A percentile compares a stretch with the other conserved stretches of the same genome.
These are phyloP conservation scores for Avicennia marina DNA, from an alignment of 257 asterid species.

Conservation along the genomic window DNA sequence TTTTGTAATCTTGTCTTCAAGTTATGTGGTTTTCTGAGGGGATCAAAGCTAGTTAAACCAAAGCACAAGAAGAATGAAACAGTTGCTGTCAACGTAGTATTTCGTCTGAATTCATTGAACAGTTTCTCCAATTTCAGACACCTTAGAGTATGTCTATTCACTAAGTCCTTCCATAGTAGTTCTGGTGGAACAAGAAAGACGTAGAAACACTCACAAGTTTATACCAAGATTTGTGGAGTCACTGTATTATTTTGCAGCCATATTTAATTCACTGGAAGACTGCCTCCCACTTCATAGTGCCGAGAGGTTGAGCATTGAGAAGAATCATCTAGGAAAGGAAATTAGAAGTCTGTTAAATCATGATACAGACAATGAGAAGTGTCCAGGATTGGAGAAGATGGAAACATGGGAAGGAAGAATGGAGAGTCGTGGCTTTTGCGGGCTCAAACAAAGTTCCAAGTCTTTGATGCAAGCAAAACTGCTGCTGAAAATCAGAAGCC, in stretches of 20 bases:
- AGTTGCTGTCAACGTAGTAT: conserved; percentile 52
- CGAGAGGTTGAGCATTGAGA: conserved; percentile 66
- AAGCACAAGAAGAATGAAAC: conserved; percentile 56
- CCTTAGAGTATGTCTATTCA: conserved; percentile 34
- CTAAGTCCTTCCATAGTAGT: conserved; percentile 49
- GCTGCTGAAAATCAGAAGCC: conserved; percentile 64
- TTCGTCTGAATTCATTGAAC: conserved; percentile 38
- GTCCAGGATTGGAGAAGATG: conserved; percentile 42
- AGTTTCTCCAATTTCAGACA: conserved; percentile 34
- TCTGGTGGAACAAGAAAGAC: conserved; percentile 69
- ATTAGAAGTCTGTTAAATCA: conserved; percentile 39
- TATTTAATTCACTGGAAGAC: conserved; percentile 73
- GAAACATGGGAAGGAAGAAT: conserved; percentile 60
- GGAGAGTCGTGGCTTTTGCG: conserved; percentile 55
- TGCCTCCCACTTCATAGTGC: conserved; percentile 59
- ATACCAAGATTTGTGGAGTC: conserved; percentile 69
- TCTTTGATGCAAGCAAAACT: conserved; percentile 61
- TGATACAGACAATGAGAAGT: neutral
- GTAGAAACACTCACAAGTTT: conserved; percentile 41
- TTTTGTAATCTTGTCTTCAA: conserved; percentile 53
- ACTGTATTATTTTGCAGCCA: conserved; percentile 67
- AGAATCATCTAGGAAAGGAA: conserved; percentile 57
- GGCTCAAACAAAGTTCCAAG: conserved; percentile 35
- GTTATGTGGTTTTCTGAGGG: conserved; percentile 55
- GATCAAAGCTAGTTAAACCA: conserved; percentile 30